Evolutionary conservation across 768 basidiomycete species (phyloP), one percentile per base, ranked within the genome.

Genomic region (Boletus huronensis): DNA sequence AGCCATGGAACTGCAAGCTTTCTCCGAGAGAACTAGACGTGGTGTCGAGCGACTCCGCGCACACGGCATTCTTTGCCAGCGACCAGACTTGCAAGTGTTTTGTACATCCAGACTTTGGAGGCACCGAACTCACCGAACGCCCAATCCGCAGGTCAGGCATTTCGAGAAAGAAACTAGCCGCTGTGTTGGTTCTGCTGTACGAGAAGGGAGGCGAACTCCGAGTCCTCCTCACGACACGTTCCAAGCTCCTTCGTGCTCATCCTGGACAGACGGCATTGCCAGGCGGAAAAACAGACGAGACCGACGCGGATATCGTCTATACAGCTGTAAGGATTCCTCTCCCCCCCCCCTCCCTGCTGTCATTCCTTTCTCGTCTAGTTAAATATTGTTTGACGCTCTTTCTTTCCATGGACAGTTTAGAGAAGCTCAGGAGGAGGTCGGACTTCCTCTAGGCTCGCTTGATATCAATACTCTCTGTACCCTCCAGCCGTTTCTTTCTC

Each of bases 371-470:
- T 28, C 42, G 11, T 5, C 35, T 36, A 35, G 42, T 32, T n/a
- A 7, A 29, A 39, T 23, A 52, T 23, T 28, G 13, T 41, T 48
- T 42, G 31, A 50, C 44, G 0, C 23, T 41, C 19, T 11, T 41
- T 14, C 13, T 16, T 6, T 43, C 48, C 48, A 29, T 41, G 25
- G 21, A 31, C 63, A 94, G 93, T 79, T 79, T 45, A 78, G 93
- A 53, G 93, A 96, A 71, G 93, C 93, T 0, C 68, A 82, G 52
- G 93, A 96, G 73, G 93, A 96, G 74, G 88, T 95, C 19, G 82
- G 72, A 1, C 75, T 95, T 3, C 84, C 89, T 0, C 65, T 82
- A 2, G 52, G 75, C 49, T 79, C 78, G 36, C 79, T 83, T 0
- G 68, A 81, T 45, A 72, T 92, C 17, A 78, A 86, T 62, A 77